Conservation (phyloP, 176 grass and related monocot genomes). For the Lolium perenne region DNA sequence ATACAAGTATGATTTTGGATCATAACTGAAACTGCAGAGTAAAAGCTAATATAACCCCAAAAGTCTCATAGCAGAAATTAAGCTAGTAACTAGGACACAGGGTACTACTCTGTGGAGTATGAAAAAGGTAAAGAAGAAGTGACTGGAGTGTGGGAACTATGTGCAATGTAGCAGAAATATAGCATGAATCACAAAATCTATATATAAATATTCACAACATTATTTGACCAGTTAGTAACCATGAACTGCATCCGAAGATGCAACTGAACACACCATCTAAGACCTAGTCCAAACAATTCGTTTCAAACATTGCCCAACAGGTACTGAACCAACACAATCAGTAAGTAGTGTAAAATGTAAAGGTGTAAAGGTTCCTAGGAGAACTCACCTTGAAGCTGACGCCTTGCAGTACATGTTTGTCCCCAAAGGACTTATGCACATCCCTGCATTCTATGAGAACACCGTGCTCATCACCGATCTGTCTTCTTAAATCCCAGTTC, state of each 20-base stretch:
- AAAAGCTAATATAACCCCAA: slow-evolving; percentile 25
- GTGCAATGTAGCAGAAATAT: slow-evolving; percentile 2
- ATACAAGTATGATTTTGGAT: slow-evolving; percentile 41
- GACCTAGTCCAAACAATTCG: background rate
- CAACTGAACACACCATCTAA: slow-evolving; percentile 4
- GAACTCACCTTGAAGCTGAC: slow-evolving; percentile 84
- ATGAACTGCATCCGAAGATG: slow-evolving; percentile 8
- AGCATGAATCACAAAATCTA: background rate
- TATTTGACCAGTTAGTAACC: slow-evolving; percentile 2
- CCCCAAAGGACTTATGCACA: slow-evolving; percentile 92
- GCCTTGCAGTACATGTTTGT: slow-evolving; percentile 85
- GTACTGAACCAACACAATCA: background rate
- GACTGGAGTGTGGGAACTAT: background rate
- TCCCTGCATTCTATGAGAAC: slow-evolving; percentile 93
- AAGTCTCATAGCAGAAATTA: background rate
- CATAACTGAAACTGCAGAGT: slow-evolving; percentile 11
- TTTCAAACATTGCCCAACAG: background rate
- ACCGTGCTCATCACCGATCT: slow-evolving; percentile 51
- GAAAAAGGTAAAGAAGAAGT: background rate
- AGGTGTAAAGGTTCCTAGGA: slow-evolving; percentile 24
- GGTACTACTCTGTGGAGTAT: background rate
- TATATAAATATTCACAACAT: slow-evolving; percentile 2
- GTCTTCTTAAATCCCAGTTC: slow-evolving; percentile 46
- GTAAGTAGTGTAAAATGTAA: slow-evolving; percentile 12
- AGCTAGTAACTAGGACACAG: slow-evolving; percentile 1